phyloP scores from a whole-genome alignment of 169 alveolate genomes.

The Cryptosporidium muris region DNA sequence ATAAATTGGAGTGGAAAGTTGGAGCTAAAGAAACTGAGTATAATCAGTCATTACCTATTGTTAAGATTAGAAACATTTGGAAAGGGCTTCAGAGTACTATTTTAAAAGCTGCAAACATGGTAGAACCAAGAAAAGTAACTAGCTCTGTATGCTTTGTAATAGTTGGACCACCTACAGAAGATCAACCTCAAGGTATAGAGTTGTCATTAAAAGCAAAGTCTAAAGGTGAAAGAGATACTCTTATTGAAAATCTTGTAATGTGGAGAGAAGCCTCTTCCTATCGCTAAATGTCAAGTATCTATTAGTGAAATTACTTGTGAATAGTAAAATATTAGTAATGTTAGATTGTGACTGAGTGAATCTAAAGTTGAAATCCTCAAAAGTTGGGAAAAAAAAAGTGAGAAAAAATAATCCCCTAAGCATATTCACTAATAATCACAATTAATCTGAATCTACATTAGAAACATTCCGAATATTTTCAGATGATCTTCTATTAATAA shows the following conservation, averaged over 20 bases:
- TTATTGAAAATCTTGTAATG: conserved; percentile 86
- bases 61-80: conserved; percentile 87
- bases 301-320: too few relatives aligned
- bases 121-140: conserved; percentile 86
- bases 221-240: conserved; percentile 86
- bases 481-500: conserved; percentile 4
- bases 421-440: too few relatives aligned
- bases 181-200: conserved; percentile 88
- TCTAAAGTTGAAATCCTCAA: too few relatives aligned
- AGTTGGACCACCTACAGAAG: conserved; percentile 90
- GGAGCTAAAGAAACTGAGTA: conserved; percentile 82
- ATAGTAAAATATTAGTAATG: too few relatives aligned
- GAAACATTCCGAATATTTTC: not conserved
- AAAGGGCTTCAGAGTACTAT: conserved; percentile 87
- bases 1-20: conserved; percentile 86
- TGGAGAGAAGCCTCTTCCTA: conserved; percentile 93
- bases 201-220: conserved; percentile 86
- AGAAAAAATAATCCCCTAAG: too few relatives aligned
- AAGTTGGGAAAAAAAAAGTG: too few relatives aligned
- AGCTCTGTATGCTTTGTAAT: conserved; percentile 82
- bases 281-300: conserved; percentile 73
- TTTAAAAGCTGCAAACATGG: conserved; percentile 83
- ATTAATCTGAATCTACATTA: not conserved
- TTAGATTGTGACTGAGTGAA: too few relatives aligned
- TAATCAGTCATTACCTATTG: conserved; percentile 83